A percentile compares a stretch with the other conserved stretches of the same genome.
Conservation (phyloP, 73 alveolate genomes). For the Symbiodinium pilosum region DNA sequence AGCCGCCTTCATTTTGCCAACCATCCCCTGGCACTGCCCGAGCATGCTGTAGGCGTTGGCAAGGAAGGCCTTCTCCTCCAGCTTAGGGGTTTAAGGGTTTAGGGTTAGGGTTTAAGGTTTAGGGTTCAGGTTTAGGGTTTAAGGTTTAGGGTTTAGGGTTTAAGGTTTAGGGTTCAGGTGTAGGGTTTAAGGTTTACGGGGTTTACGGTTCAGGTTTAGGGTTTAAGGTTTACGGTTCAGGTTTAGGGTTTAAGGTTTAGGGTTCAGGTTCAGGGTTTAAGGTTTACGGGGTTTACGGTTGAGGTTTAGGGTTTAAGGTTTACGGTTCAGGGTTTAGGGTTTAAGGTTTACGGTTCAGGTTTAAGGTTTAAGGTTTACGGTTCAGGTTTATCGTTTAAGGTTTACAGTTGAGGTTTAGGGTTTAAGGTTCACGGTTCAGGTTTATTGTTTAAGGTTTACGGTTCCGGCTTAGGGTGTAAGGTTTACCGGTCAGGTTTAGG, state of each 20-base stretch:
- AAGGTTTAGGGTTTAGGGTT: neutral
- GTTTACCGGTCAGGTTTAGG: too few relatives aligned
- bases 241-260: neutral
- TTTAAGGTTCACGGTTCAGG: too few relatives aligned
- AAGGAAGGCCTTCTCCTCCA: constrained; percentile 66
- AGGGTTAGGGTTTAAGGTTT: neutral
- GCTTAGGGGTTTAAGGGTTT: neutral
- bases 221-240: too few relatives aligned
- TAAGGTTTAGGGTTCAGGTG: neutral
- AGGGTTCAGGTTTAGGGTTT: neutral
- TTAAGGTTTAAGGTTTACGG: too few relatives aligned
- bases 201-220: too few relatives aligned
- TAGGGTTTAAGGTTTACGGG: neutral
- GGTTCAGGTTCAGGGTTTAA: neutral
- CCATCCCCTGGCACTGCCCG: constrained; percentile 93
- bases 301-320: neutral
- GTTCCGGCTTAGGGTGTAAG: too few relatives aligned
- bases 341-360: too few relatives aligned
- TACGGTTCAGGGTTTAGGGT: too few relatives aligned
- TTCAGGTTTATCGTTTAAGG: too few relatives aligned
- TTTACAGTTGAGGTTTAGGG: too few relatives aligned
- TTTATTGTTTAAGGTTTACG: too few relatives aligned
- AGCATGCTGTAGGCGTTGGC: constrained; percentile 93
- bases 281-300: neutral
- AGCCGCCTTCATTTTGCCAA: constrained; percentile 73